Base-by-base conservation (phyloP, 306 rosid genomes). In the Acacia melanoxylon region DNA sequence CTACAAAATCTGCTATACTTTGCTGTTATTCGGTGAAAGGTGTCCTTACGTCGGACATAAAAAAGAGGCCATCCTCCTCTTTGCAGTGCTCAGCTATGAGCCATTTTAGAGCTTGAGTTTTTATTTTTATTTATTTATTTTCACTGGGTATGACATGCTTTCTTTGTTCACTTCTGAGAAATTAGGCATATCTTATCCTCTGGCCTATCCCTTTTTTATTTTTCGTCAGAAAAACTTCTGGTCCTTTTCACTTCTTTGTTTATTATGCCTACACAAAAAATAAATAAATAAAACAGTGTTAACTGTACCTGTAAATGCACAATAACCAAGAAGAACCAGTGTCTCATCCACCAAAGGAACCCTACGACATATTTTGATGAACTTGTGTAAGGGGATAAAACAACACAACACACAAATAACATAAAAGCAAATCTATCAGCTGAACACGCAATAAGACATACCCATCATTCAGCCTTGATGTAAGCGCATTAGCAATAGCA, bases 401-500 rank as follows among this genome's bases (percentile, higher is more conserved):
- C 86, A 62, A 68, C 46, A 72, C 42, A 68, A 46, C 33, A 63
- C 63, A 59, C 13, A 56, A 75, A 70, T 51, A 77, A 70, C 74
- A 82, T 16, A 59, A 80, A 41, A 37, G 33, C 11, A 37, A 54
- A 52, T 35, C 35, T n/a, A 54, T 22, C 22, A 52, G 68, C 0
- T 17, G 29, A 82, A 61, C 56, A 68, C 44, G 78, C 31, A 84
- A 79, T 8, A 69, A 67, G 69, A 76, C 94, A 81, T 91, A 95
- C 99, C 99, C 98, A 40, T 90, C 98, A 76, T 91, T 91, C 74
- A 92, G 87, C 83, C 82, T 92, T 46, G 98, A 92, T 20, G 93
- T 89, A 37, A 93, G 99, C 20, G 91, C 92, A 86, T 95, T 95
- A 63, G 96, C 99, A 83, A 93, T 88, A 42, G 99, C 98, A 19